Percentiles rank a stretch among this genome's conserved stretches.
Evolutionary conservation across 345 rosid species (phyloP).

Genomic region (Nasturtium officinale): DNA sequence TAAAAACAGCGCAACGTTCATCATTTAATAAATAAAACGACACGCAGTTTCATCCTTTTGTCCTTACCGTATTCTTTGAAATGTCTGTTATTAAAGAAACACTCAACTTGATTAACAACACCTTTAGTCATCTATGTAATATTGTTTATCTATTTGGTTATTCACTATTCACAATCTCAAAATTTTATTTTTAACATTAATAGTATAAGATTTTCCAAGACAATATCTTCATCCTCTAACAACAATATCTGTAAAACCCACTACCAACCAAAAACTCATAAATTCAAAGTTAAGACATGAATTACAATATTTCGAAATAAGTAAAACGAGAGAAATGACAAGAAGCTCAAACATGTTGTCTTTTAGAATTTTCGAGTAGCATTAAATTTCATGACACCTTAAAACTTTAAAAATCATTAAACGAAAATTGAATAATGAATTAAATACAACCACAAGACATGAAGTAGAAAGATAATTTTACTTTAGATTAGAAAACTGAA

Average conservation of each 20-base stretch:
- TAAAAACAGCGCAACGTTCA: constrained; percentile 12
- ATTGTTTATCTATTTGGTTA: no score
- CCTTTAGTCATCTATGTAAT: no score
- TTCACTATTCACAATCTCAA: not conserved
- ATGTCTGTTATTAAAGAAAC: not conserved
- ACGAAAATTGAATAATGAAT: not conserved
- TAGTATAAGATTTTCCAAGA: not conserved
- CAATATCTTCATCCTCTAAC: not conserved
- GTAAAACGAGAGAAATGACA: not conserved
- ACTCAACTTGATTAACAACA: constrained; percentile 10
- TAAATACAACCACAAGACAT: not conserved
- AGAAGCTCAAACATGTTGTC: not conserved
- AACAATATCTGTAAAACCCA: not conserved
- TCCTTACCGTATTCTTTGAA: constrained; percentile 1
- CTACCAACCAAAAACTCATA: not conserved
- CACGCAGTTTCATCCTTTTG: not conserved
- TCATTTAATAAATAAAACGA: not conserved
- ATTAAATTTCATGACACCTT: not conserved
- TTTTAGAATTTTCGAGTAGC: not conserved
- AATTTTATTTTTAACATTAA: not conserved
- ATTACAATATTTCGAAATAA: not conserved
- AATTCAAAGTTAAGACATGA: not conserved
- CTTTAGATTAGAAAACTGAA: not conserved
- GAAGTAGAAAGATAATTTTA: not conserved
- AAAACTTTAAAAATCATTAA: not conserved